Conservation (phyloP, 208 protist species). For the Crithidia bombi region DNA sequence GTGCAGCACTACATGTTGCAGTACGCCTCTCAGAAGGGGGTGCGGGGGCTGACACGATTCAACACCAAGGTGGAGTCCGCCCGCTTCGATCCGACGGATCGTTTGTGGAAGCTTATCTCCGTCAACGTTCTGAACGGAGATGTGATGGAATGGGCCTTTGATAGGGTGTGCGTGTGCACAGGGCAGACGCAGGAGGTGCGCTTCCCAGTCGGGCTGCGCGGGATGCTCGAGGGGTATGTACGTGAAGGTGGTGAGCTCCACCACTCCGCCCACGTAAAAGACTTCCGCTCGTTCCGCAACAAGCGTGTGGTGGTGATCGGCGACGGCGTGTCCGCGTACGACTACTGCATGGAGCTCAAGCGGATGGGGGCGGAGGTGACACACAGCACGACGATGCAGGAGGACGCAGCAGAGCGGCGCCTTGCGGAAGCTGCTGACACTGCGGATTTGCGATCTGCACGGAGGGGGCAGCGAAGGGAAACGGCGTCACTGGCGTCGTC, state of each 20-base stretch:
- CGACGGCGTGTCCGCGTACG: slow-evolving; percentile 80
- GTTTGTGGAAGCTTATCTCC: slow-evolving; percentile 81
- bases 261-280: slow-evolving; percentile 86
- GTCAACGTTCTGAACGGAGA: slow-evolving; percentile 89
- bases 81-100: slow-evolving; percentile 47
- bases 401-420: not conserved
- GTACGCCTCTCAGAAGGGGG: slow-evolving; percentile 71
- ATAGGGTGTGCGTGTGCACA: slow-evolving; percentile 86
- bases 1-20: slow-evolving; percentile 80
- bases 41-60: slow-evolving; percentile 76
- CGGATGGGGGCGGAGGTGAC: slow-evolving; percentile 71
- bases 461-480: not conserved
- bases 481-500: slow-evolving; percentile 8
- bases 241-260: slow-evolving; percentile 72
- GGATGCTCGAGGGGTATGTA: slow-evolving; percentile 52
- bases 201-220: slow-evolving; percentile 56
- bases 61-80: slow-evolving; percentile 90
- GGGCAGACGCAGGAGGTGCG: slow-evolving; percentile 83
- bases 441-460: not conserved
- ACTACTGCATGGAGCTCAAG: slow-evolving; percentile 79
- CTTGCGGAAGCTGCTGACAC: not conserved
- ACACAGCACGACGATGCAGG: slow-evolving; percentile 57
- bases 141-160: slow-evolving; percentile 90
- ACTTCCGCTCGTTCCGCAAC: slow-evolving; percentile 72
- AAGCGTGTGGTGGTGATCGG: slow-evolving; percentile 86